phyloP scores from a whole-genome alignment of 345 rosid species.

The Euphorbia peplus region DNA sequence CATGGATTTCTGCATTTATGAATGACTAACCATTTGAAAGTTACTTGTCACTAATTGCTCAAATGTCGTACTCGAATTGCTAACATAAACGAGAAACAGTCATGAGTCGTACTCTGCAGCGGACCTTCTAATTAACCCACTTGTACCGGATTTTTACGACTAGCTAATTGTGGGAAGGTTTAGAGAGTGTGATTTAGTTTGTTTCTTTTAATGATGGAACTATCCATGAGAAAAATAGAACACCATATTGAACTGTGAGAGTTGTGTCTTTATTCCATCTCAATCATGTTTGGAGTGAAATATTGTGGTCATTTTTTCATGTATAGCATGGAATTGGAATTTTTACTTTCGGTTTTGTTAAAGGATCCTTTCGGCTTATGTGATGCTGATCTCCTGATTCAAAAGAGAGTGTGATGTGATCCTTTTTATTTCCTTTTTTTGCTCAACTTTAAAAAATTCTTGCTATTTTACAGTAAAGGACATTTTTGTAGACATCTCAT shows the following conservation, averaged over 20 bases:
- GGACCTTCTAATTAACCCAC: neutral
- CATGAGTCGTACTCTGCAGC: neutral
- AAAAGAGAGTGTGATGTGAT: too few species aligned
- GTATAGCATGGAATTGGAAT: neutral
- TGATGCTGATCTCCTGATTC: neutral
- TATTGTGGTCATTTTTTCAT: neutral
- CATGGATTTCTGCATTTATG: neutral
- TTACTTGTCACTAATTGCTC: neutral
- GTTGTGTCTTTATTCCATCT: neutral
- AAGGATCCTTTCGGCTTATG: neutral
- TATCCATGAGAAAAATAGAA: neutral
- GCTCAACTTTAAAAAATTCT: neutral
- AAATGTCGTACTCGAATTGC: neutral
- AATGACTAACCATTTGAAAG: conserved; percentile 3
- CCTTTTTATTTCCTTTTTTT: neutral
- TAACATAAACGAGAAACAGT: neutral
- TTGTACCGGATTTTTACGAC: neutral
- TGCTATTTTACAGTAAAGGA: neutral
- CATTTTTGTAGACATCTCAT: neutral
- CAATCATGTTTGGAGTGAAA: neutral
- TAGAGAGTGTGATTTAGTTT: neutral
- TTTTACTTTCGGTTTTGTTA: neutral
- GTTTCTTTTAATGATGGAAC: conserved; percentile 2
- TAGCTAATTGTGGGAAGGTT: neutral
- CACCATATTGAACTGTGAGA: neutral